Percentiles rank a stretch among this genome's conserved stretches.
Conservation (phyloP, 2,329 filamentous ascomycete genomes). For the Colletotrichum sp. region DNA sequence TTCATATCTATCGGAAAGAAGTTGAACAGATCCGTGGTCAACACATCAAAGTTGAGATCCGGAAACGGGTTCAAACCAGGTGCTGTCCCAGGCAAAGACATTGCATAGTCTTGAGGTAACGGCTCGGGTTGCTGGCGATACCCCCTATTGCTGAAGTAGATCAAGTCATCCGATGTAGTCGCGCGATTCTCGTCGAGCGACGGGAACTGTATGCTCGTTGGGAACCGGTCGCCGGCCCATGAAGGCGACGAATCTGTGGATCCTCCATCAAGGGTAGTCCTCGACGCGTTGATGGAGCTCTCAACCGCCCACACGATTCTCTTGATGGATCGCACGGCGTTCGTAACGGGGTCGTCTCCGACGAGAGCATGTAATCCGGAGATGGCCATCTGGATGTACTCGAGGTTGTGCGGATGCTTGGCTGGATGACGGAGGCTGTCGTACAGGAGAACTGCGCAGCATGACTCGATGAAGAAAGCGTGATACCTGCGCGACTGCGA, state of each 20-base stretch:
- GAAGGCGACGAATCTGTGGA: slow-evolving; percentile 3
- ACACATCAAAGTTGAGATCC: slow-evolving; percentile 26
- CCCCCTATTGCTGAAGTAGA: slow-evolving; percentile 25
- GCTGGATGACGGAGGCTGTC: slow-evolving; percentile 29
- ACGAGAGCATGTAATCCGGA: slow-evolving; percentile 7
- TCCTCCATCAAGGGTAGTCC: not conserved
- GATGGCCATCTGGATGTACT: slow-evolving; percentile 15
- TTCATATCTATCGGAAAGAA: slow-evolving; percentile 25
- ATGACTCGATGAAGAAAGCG: slow-evolving; percentile 31
- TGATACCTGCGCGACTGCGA: slow-evolving; percentile 20
- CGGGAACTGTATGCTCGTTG: slow-evolving; percentile 23
- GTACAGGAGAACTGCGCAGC: slow-evolving; percentile 31
- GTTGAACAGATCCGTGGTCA: slow-evolving; percentile 31
- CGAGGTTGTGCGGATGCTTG: slow-evolving; percentile 26
- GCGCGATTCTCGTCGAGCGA: slow-evolving; percentile 21
- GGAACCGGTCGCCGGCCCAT: slow-evolving; percentile 6
- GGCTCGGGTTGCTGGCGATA: not conserved
- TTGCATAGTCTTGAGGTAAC: not conserved
- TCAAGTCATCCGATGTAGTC: slow-evolving; percentile 20
- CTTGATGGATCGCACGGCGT: slow-evolving; percentile 25
- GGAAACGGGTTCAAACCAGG: not conserved
- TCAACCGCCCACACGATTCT: slow-evolving; percentile 23
- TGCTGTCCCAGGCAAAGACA: not conserved
- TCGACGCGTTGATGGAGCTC: slow-evolving; percentile 24
- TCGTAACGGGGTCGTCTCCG: slow-evolving; percentile 30